Evolutionary conservation across 2,329 filamentous ascomycete species (phyloP), one percentile per base, ranked within the genome.

Genomic region (Shiraia sp.): DNA sequence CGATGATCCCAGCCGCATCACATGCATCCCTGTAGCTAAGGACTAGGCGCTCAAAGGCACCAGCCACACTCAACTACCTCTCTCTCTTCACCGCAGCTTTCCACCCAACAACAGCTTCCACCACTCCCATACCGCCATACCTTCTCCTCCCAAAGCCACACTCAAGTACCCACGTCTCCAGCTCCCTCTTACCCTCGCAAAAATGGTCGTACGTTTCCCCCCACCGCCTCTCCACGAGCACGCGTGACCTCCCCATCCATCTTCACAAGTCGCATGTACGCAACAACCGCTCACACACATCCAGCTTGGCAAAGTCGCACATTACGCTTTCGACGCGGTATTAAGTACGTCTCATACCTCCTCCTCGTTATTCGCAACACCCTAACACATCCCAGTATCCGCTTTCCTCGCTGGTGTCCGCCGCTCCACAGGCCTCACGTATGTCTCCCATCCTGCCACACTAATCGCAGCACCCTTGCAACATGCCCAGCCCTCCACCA

Each of bases 391-490:
- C 22, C 3, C 55, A 95, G 88, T 99, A 71, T 99, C 93, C 63
- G 89, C 93, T 51, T 92, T 97, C 71, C 85, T 99, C 56, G 93
- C 93, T 27, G 93, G 93, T 64, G 91, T 99, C 78, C 95, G 95
- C 77, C 90, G 93, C 60, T 96, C 92, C 53, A 97, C 93, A 49
- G 93, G 93, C 65, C 80, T 99, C 75, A 96, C 91, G 93, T 99
- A 88, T 82, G 88, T 66, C 42, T 19, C 39, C 37, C 28, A n/a
- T 30, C 34, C 8, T 13, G 25, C 36, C 37, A 35, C 27, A 34
- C 28, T 9, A 26, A 13, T 10, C 36, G 6, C 13, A 14, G 3
- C 25, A 28, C 12, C 19, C 13, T 15, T n/a, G 13, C 14, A 10
- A 27, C 17, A 14, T 32, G 15, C 13, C 17, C 30, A 22, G 16